phyloP scores from a whole-genome alignment of 2,329 filamentous ascomycete species.

The Zymoseptoria passerinii region DNA sequence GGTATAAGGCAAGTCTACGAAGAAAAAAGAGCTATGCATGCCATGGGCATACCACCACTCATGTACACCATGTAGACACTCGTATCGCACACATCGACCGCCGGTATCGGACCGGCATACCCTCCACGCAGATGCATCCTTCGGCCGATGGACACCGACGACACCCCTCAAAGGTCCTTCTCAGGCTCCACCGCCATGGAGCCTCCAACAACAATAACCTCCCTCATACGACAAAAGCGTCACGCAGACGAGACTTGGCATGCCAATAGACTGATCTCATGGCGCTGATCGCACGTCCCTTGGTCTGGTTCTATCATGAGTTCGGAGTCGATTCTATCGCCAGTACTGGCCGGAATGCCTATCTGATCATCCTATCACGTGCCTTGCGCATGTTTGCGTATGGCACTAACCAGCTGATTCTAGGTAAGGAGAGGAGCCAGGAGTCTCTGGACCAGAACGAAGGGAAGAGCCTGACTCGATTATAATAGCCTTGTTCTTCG shows the following conservation, averaged over 20 bases:
- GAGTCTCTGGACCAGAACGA: background rate
- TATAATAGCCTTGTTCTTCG: slow-evolving; percentile 26
- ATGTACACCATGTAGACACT: background rate
- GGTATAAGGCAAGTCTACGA: too few species aligned
- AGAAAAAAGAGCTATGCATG: background rate
- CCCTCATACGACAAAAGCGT: background rate
- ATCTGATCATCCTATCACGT: slow-evolving; percentile 47
- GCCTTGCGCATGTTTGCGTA: slow-evolving; percentile 28
- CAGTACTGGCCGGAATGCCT: slow-evolving; percentile 38
- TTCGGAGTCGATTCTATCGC: slow-evolving; percentile 28
- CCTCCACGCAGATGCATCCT: background rate
- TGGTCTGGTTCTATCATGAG: slow-evolving; percentile 27
- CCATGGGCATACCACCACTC: background rate
- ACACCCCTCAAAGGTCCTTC: background rate
- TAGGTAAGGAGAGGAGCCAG: slow-evolving; percentile 15
- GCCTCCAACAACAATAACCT: background rate
- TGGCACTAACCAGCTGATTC: slow-evolving; percentile 24
- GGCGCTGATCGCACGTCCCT: slow-evolving; percentile 15
- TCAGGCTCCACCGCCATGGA: background rate
- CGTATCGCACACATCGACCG: background rate
- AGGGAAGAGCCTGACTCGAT: background rate
- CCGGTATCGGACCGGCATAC: background rate
- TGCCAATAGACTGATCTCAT: slow-evolving; percentile 10
- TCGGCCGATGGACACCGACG: background rate
- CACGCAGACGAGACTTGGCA: background rate